These are phyloP conservation scores for Pyrus pyrifolia DNA, from an alignment of 306 rosid genomes.

Conservation along the genomic window DNA sequence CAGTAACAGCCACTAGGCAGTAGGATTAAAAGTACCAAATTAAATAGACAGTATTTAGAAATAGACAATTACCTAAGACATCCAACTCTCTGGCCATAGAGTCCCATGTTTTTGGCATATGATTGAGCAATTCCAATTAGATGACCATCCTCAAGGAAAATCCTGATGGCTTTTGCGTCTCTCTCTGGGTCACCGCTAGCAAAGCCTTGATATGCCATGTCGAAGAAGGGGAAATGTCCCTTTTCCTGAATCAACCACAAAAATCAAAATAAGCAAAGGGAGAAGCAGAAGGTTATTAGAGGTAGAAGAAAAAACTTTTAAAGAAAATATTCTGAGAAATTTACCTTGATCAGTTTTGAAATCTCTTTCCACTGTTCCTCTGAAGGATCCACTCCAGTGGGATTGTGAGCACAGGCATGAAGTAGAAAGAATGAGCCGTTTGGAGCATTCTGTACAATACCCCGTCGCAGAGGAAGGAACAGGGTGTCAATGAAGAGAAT, in stretches of 20 bases:
- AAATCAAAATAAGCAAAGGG: slow-evolving; percentile 1
- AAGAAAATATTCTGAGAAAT: not conserved
- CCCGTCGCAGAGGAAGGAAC: slow-evolving; percentile 6
- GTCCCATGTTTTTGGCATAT: slow-evolving; percentile 97
- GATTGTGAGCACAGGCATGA: slow-evolving; percentile 99
- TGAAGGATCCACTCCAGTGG: slow-evolving; percentile 94
- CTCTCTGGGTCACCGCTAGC: slow-evolving; percentile 92
- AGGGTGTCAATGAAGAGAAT: slow-evolving; percentile 15
- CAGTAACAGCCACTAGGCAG: not conserved
- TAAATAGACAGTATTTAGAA: not conserved
- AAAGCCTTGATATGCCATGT: slow-evolving; percentile 99
- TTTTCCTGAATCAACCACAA: slow-evolving; percentile 50
- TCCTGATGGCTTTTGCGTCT: slow-evolving; percentile 78
- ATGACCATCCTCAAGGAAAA: slow-evolving; percentile 93
- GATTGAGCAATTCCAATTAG: slow-evolving; percentile 81
- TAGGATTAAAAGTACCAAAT: not conserved
- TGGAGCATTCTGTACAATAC: slow-evolving; percentile 73
- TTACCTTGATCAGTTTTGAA: slow-evolving; percentile 69
- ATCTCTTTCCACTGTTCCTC: slow-evolving; percentile 95
- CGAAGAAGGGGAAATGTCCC: slow-evolving; percentile 89
- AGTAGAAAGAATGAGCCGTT: slow-evolving; percentile 86
- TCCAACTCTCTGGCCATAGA: slow-evolving; percentile 94
- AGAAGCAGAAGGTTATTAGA: not conserved
- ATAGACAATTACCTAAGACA: slow-evolving; percentile 70
- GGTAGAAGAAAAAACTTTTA: not conserved